phyloP scores from a whole-genome alignment of 192 early-diverging fungal species.

The Spinellus fusiger region DNA sequence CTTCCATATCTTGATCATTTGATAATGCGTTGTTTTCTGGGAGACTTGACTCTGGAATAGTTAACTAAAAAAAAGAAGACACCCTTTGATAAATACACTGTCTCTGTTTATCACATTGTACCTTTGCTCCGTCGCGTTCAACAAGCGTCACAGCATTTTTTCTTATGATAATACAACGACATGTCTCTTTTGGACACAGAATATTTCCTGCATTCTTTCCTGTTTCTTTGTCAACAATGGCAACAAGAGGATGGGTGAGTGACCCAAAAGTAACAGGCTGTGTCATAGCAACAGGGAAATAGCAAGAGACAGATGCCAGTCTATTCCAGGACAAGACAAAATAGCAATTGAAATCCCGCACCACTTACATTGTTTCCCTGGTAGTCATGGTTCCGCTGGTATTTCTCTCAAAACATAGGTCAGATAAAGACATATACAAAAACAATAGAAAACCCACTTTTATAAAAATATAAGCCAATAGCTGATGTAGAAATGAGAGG shows the following conservation, averaged over 20 bases:
- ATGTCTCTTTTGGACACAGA: constrained; percentile 45
- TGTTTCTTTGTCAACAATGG: neutral
- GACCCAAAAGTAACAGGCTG: neutral
- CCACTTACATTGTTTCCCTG: no score
- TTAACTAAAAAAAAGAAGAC: constrained; percentile 2
- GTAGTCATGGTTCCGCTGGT: no score
- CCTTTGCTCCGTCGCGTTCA: constrained; percentile 42
- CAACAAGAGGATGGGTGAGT: constrained; percentile 4
- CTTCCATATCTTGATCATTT: constrained; percentile 10
- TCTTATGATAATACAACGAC: constrained; percentile 42
- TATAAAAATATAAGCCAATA: no score
- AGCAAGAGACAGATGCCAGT: no score
- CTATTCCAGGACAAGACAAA: no score
- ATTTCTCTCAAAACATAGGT: no score
- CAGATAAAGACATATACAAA: no score
- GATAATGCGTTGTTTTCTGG: constrained; percentile 1
- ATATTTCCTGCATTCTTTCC: constrained; percentile 39
- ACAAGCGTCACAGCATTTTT: constrained; percentile 36
- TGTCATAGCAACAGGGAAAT: no score
- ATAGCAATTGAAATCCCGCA: no score
- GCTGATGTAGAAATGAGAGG: no score
- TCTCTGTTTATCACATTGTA: no score
- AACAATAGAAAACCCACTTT: no score
- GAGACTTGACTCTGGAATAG: constrained; percentile 9
- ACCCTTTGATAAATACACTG: neutral